Conservation (phyloP, 495 filamentous ascomycete genomes). For the Chaetomium cochliodes region DNA sequence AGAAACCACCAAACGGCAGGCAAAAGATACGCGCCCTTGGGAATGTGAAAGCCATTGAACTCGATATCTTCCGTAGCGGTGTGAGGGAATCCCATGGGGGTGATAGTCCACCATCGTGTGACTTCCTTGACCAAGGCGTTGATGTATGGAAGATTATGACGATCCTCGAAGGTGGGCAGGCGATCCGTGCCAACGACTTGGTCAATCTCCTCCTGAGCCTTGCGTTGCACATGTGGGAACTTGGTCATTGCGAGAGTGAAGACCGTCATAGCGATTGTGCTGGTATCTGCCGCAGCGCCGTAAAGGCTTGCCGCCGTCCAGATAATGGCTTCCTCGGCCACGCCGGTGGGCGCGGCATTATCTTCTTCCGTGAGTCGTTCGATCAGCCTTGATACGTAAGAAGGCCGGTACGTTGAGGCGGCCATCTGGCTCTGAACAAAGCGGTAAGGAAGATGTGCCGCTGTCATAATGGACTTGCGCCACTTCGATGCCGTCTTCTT, state of each 20-base stretch:
- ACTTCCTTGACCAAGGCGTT: neutral
- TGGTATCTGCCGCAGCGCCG: neutral
- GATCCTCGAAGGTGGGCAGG: neutral
- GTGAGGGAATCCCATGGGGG: neutral
- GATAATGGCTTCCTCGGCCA: neutral
- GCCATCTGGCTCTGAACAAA: neutral
- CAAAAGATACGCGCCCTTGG: neutral
- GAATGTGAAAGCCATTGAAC: neutral
- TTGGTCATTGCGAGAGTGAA: neutral
- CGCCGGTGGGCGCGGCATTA: neutral
- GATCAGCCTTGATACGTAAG: neutral
- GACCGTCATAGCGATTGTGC: neutral
- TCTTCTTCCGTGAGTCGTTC: neutral
- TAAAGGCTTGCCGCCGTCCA: neutral
- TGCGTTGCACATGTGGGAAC: neutral
- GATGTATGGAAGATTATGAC: neutral
- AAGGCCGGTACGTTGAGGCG: neutral
- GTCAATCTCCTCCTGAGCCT: constrained; percentile 2
- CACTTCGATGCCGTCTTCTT: neutral
- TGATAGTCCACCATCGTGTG: neutral
- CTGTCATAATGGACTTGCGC: neutral
- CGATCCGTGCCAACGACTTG: neutral
- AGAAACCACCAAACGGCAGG: neutral
- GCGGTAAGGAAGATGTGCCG: neutral
- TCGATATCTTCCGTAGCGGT: neutral